Evolutionary conservation across 345 rosid species (phyloP).

Genomic region (Acer yangbiense): DNA sequence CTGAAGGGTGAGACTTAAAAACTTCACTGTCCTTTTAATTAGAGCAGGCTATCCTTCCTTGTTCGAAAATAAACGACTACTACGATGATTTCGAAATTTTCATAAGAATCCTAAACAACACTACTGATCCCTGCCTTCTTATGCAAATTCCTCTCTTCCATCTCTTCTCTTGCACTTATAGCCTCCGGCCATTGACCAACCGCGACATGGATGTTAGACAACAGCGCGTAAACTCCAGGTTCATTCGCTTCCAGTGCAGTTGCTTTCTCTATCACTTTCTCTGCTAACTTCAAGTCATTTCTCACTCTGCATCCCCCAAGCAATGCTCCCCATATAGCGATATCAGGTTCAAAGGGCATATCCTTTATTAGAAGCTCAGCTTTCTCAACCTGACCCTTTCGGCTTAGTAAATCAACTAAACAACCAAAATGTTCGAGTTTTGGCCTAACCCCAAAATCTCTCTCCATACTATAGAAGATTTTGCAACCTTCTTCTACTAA

Average conservation of each 20-base stretch:
- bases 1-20: no score
- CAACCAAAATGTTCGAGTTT: constrained; percentile 33
- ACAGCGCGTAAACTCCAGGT: constrained; percentile 30
- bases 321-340: constrained; percentile 37
- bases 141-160: constrained; percentile 18
- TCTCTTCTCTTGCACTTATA: constrained; percentile 20
- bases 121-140: constrained; percentile 18
- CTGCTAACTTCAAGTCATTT: constrained; percentile 28
- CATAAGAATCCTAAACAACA: not conserved
- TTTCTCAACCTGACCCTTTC: constrained; percentile 34
- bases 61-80: no score
- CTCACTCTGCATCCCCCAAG: constrained; percentile 36
- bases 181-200: constrained; percentile 34
- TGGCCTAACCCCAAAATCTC: constrained; percentile 25
- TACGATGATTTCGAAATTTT: not conserved
- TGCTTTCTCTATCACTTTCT: constrained; percentile 21
- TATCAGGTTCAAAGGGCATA: constrained; percentile 33
- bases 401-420: constrained; percentile 34
- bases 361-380: constrained; percentile 20
- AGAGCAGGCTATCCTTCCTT: not conserved
- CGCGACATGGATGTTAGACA: constrained; percentile 23
- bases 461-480: constrained; percentile 29
- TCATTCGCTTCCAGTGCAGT: constrained; percentile 19
- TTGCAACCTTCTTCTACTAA: constrained; percentile 31
- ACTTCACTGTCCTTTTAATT: not conserved